Percentiles rank a stretch among this genome's conserved stretches.
phyloP scores from a whole-genome alignment of 108 stramenopile genomes.

The Aurantiochytrium sp. region DNA sequence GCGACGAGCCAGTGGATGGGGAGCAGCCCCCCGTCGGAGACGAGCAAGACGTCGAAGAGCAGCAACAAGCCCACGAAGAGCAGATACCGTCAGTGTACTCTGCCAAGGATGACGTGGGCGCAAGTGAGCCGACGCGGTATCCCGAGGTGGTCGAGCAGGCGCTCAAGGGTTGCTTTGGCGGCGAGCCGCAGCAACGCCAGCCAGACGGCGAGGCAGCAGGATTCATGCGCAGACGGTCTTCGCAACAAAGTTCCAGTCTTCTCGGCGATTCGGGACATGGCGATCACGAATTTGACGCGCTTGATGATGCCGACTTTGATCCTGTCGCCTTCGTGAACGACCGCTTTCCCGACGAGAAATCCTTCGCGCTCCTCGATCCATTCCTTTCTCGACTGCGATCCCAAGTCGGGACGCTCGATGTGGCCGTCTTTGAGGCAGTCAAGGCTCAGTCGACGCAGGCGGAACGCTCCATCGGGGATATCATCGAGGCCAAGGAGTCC shows the following conservation, averaged over 20 bases:
- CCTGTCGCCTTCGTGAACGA: conserved; percentile 48
- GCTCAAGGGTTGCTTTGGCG: not conserved
- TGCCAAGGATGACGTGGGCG: too few species aligned
- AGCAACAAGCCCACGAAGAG: too few species aligned
- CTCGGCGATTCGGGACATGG: not conserved
- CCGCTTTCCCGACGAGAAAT: conserved; percentile 43
- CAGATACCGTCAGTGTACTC: too few species aligned
- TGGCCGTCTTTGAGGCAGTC: conserved; percentile 45
- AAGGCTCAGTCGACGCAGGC: conserved; percentile 44
- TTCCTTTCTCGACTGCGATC: conserved; percentile 29
- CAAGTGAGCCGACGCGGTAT: not conserved
- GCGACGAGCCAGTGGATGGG: too few species aligned
- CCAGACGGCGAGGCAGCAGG: conserved; percentile 56
- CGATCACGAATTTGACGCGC: not conserved
- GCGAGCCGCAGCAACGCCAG: not conserved
- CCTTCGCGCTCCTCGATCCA: conserved; percentile 47
- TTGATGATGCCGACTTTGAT: conserved; percentile 38
- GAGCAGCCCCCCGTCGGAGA: too few species aligned
- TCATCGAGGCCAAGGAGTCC: conserved; percentile 42
- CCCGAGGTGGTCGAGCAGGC: not conserved
- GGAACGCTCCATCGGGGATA: conserved; percentile 41
- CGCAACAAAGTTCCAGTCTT: not conserved
- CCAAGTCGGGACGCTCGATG: conserved; percentile 40
- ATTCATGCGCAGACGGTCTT: conserved; percentile 57
- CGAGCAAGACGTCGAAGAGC: too few species aligned